Base-by-base conservation (phyloP, 2,329 filamentous ascomycete genomes). In the Fusarium protoensiforme region DNA sequence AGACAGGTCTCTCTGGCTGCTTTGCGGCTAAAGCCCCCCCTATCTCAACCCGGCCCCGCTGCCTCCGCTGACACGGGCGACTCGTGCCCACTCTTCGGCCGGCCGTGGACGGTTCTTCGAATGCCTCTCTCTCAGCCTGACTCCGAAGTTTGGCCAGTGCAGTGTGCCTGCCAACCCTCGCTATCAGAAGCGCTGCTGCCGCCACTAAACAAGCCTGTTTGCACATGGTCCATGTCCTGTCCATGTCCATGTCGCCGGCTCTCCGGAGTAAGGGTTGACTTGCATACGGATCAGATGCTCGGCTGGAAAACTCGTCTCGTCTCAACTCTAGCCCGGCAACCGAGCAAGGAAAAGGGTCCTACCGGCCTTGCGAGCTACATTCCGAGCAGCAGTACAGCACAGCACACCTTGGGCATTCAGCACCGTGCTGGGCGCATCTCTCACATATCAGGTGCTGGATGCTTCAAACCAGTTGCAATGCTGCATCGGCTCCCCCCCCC, bases 101-200 rank as follows among this genome's bases (percentile, higher is more conserved):
- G 66, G 67, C 65, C 74, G 68, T 75, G 54, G 60, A 74, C 48
- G 36, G 61, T 53, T 56, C 11, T n/a, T 57, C 53, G 27, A 56
- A 57, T 56, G 36, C 48, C 36, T 57, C 20, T 56, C 61, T 57
- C 35, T 56, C 48, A 39, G 33, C 36, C 27, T 35, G 61, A 27
- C 41, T n/a, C 53, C 48, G 54, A 61, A 48, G 61, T 53, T 35
- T 48, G 38, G 41, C 38, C 54, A 62, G 64, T 62, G 57, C 22
- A 27, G 41, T 24, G 22, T 46, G 41, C 22, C 41, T 59, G 58
- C 63, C 63, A 72, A 56, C 35, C 58, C 61, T 61, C 67, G 59
- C 39, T 62, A 54, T 59, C 65, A 57, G 61, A 77, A 76, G 72
- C 76, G 76, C 76, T 75, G 57, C 68, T 75, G 64, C 75, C 74